phyloP scores from a whole-genome alignment of 129 eudicot species.

The carrot (Daucus carota) region DH1_v3.0 NC_030382.2:25864001-25864500 shows the following conservation, averaged over 20 bases:
- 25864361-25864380: slow-evolving; percentile 33
- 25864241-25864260: slow-evolving; percentile 25
- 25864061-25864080: slow-evolving; percentile 15
- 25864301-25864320: slow-evolving; percentile 44
- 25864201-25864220: slow-evolving; percentile 31
- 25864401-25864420: slow-evolving; percentile 52
- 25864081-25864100: neutral
- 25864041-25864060: slow-evolving; percentile 39
- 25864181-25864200: slow-evolving; percentile 30
- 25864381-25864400: slow-evolving; percentile 49
- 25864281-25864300: slow-evolving; percentile 16
- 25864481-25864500: slow-evolving; percentile 49
- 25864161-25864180: slow-evolving; percentile 21
- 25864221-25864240: slow-evolving; percentile 33
- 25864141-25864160: slow-evolving; percentile 24
- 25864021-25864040: slow-evolving; percentile 31
- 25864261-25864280: slow-evolving; percentile 34
- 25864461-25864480: slow-evolving; percentile 25
- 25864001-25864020: no score
- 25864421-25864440: slow-evolving; percentile 27
- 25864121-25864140: slow-evolving; percentile 16
- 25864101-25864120: neutral
- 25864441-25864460: slow-evolving; percentile 47
- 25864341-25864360: slow-evolving; percentile 46
- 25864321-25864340: slow-evolving; percentile 52